Evolutionary conservation across 305 asterid genomes (phyloP), one percentile per base, ranked within the genome.

Genomic region (Lippia alba): DNA sequence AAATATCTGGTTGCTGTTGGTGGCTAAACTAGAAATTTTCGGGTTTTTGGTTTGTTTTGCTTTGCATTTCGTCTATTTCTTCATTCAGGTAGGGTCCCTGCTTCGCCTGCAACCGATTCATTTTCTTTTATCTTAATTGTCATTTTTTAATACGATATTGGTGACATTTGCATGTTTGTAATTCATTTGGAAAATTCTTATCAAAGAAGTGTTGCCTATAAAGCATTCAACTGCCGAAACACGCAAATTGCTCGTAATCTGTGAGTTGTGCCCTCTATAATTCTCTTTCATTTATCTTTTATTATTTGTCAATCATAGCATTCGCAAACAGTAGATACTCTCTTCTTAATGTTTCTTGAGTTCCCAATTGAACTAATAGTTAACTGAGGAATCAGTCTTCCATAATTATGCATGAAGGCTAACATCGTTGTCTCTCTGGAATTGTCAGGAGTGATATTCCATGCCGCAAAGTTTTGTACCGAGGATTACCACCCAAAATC

Each of bases 1-100:
- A 89, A 85, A 77, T 78, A 75, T 73, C 45, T 89, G 65, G 80
- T 81, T 71, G 85, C 91, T 69, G 66, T 75, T 48, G 79, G 81
- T 71, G 82, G 87, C 81, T 91, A 81, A 80, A 76, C 41, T 4
- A 39, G 66, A 12, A 39, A 63, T 53, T 58, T 65, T 50, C 66
- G 11, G 74, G 50, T 33, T 1, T 24, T 18, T 75, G 16, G 51
- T 41, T 50, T 51, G 51, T 24, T 57, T 65, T 69, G 12, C 58
- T 59, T 30, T 30, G 20, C 70, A 76, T 63, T 24, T 59, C 71
- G 53, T 75, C 66, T 66, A 71, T 66, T 40, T 68, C 60, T 57
- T 55, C 30, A 51, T 57, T 64, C 82, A 81, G 87, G 89, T 82
- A 78, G 36, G 45, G 18, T 65, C 63, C 15, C 57, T 73, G 65